These are phyloP conservation scores for Cucurbita moschata DNA, from an alignment of 306 rosid species.

Conservation along the genomic window DNA sequence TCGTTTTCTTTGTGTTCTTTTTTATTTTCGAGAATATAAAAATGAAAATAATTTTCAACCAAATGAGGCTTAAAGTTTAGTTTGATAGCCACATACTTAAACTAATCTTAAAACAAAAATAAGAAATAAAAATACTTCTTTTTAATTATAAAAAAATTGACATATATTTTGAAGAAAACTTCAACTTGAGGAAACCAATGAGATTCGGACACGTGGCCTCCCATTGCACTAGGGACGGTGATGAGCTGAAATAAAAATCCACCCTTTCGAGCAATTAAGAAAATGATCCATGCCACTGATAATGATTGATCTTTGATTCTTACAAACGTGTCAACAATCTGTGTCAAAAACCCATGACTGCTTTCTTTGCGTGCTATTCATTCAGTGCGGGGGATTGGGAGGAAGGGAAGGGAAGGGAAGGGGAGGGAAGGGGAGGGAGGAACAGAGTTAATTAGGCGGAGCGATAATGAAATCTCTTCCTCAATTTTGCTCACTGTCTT, in stretches of 20 bases:
- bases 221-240: neutral
- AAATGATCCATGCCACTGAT: neutral
- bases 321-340: conserved; percentile 1
- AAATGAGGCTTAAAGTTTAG: too few species aligned
- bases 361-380: neutral
- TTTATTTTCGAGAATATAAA: too few species aligned
- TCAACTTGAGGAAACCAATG: neutral
- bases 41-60: too few species aligned
- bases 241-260: neutral
- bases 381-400: neutral
- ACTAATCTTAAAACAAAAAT: too few species aligned
- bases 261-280: neutral
- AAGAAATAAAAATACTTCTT: too few species aligned
- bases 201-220: neutral
- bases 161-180: neutral
- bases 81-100: too few species aligned
- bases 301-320: neutral
- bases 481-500: neutral
- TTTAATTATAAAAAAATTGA: too few species aligned
- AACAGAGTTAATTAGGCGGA: neutral
- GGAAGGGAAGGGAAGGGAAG: neutral
- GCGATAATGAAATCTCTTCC: conserved; percentile 1
- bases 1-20: too few species aligned
- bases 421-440: neutral
- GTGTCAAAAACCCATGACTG: neutral